Evolutionary conservation across 164 flowering plant genomes (phyloP), one percentile per base, ranked within the genome.

Genomic region (Malania oleifera): DNA sequence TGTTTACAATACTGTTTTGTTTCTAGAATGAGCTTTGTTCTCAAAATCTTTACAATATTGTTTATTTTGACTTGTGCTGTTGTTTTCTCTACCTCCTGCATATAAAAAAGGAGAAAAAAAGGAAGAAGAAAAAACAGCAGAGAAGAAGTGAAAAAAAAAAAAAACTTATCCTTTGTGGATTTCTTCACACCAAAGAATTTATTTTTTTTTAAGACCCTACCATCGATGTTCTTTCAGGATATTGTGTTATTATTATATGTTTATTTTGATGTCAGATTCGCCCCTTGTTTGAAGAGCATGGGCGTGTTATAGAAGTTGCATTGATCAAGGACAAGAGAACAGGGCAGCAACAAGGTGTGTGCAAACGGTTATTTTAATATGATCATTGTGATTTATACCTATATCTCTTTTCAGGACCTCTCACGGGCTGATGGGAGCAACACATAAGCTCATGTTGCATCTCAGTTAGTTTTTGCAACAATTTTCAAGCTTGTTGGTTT

Each of bases 331-430:
- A 91, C 67, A 91, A 81, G 78, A 81, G 80, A 75, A 86, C 99
- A 13, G 99, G 99, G 37, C 97, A 80, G 60, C 99, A 86, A 55
- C 93, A 84, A 86, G 97, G 99, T 89, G 80, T 72, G 84, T 71
- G 20, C 24, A 44, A 39, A 24, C 67, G 34, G 50, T 65, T 59
- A 50, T 59, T 73, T 63, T 28, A 25, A 17, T 40, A 22, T 60
- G 27, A 22, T 66, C 10, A 44, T 66, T 76, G 65, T 70, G 47
- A 62, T 81, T 57, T 57, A 25, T 66, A 58, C 49, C 59, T 37
- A 34, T 71, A 59, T 79, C 72, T 80, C 64, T 70, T 83, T 86
- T 83, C 91, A 83, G 95, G 90, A 81, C 70, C 56, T 73, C 72
- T 74, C 74, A 77, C 77, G 80, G 84, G 85, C 69, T 77, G 82